Conservation (phyloP, 169 alveolate species). For the Sarcocystis neurona region DNA sequence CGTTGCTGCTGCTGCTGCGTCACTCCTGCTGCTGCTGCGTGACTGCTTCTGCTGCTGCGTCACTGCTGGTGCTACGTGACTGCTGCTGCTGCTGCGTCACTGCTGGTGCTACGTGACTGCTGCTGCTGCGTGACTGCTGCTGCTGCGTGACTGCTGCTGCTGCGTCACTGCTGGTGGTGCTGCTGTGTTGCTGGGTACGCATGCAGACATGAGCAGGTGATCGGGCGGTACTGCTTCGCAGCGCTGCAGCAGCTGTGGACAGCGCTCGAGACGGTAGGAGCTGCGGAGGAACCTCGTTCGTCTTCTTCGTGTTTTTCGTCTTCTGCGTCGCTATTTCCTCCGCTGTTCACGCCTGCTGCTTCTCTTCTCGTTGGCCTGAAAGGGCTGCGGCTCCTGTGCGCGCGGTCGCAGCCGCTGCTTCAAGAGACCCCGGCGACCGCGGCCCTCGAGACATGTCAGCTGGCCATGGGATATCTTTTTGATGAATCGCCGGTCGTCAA, state of each 20-base stretch:
- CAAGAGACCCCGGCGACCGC: neutral
- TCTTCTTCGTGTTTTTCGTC: no score
- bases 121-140: constrained; percentile 22
- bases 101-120: neutral
- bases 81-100: neutral
- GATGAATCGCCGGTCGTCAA: constrained; percentile 30
- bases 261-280: neutral
- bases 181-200: constrained; percentile 27
- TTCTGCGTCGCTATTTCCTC: no score
- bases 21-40: constrained; percentile 21
- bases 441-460: neutral
- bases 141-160: neutral
- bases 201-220: constrained; percentile 21
- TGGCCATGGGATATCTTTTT: neutral
- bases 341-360: no score
- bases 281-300: no score
- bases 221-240: neutral
- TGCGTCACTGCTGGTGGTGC: no score
- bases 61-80: neutral
- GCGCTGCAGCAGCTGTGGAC: neutral
- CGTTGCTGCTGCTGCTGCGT: constrained; percentile 21
- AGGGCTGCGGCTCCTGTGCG: constrained; percentile 1
- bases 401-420: neutral
- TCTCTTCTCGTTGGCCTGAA: neutral
- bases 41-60: neutral